Conservation (phyloP, 495 filamentous ascomycete genomes). For the Umbilicaria muhlenbergii region DNA sequence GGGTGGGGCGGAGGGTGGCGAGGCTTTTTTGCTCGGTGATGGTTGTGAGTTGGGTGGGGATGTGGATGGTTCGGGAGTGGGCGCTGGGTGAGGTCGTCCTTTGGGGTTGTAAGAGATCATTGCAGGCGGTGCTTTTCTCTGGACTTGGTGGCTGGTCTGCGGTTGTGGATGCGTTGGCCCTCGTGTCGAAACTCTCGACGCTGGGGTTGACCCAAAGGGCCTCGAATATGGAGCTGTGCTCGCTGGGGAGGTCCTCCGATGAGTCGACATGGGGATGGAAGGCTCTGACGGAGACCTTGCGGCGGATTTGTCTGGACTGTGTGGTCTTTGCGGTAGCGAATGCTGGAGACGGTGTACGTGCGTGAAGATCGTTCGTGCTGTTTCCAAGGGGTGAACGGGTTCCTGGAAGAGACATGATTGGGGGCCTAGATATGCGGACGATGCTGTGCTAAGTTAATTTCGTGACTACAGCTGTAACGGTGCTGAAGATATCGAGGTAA, state of each 20-base stretch:
- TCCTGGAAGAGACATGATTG: not conserved
- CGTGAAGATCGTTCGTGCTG: conserved; percentile 5
- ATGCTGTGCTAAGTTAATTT: no score
- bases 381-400: conserved; percentile 2
- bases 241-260: conserved; percentile 21
- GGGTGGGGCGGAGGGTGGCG: conserved; percentile 5
- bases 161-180: not conserved
- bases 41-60: conserved; percentile 5
- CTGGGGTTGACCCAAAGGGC: conserved; percentile 19
- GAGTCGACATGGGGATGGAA: conserved; percentile 17
- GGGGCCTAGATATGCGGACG: no score
- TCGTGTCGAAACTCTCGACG: conserved; percentile 2
- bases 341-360: conserved; percentile 3
- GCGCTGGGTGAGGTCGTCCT: not conserved
- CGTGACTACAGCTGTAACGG: no score
- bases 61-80: not conserved
- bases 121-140: not conserved
- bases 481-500: no score
- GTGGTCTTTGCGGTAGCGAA: conserved; percentile 1
- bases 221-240: conserved; percentile 29
- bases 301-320: conserved; percentile 1
- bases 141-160: not conserved
- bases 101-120: not conserved
- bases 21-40: conserved; percentile 9
- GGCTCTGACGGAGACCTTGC: conserved; percentile 8